phyloP scores from a whole-genome alignment of 257 asterid genomes.

The Jacaranda copaia region DNA sequence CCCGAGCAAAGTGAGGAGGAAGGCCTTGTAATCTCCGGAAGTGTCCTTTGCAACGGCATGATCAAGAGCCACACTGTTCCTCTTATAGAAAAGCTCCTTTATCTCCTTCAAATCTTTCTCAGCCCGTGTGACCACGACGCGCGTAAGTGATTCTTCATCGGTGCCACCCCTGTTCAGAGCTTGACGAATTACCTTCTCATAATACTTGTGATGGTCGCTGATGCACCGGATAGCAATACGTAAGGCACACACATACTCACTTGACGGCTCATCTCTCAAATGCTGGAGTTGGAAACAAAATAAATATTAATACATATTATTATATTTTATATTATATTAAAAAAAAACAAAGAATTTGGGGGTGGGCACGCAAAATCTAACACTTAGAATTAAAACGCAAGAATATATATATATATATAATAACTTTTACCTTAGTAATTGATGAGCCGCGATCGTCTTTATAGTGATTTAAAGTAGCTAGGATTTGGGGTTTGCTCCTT shows the following conservation, averaged over 20 bases:
- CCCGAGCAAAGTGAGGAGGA: conserved; percentile 73
- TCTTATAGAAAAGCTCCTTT: conserved; percentile 60
- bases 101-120: conserved; percentile 69
- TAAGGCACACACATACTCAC: conserved; percentile 49
- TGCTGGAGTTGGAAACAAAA: conserved; percentile 41
- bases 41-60: conserved; percentile 71
- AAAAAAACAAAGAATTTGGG: not conserved
- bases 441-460: conserved; percentile 68
- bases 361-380: not conserved
- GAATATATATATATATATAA: no score
- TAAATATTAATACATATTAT: no score
- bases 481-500: conserved; percentile 75
- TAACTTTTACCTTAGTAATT: conserved; percentile 72
- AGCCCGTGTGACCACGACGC: conserved; percentile 74
- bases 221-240: conserved; percentile 64
- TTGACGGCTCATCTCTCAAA: conserved; percentile 54
- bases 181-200: conserved; percentile 74
- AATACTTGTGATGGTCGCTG: conserved; percentile 66
- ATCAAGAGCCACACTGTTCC: conserved; percentile 70
- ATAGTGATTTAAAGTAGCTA: conserved; percentile 69
- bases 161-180: conserved; percentile 63
- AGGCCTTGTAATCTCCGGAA: conserved; percentile 70
- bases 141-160: conserved; percentile 64
- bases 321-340: not conserved
- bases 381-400: not conserved